Base-by-base conservation (phyloP, 164 flowering plant species). In the Piper longum region DNA sequence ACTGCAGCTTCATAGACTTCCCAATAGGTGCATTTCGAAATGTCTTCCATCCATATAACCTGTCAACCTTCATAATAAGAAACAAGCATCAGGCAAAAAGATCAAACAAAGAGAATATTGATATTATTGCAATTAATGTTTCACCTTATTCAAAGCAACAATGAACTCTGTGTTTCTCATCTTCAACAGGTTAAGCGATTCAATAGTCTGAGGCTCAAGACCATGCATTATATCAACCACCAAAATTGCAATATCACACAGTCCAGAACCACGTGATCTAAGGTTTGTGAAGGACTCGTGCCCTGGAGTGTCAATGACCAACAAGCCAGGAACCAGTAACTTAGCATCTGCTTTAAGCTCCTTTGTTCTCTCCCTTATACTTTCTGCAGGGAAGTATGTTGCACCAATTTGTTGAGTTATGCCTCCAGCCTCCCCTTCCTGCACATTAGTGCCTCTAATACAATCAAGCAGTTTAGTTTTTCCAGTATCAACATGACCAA, bases 361-460 rank as follows among this genome's bases (percentile, higher is more conserved):
- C 78, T 79, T 91, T 4, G 99, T 95, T 75, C 99, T 85, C 68
- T 88, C 97, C 26, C 95, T 75, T 41, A 95, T 85, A 71, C 91
- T 95, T 70, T 80, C 89, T 57, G 95, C 89, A 62, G 99, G 99
- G 67, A 95, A 88, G 69, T 90, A 95, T 16, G 99, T 90, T 13
- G 99, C 99, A 57, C 99, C 99, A 73, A 95, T 95, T 76, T 95
- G 99, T 70, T 90, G 99, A 3, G 99, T 95, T 68, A 95, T 95
- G n/a, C 99, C 99, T 62, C 99, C 99, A 64, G 99, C 99, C 76
- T 95, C 99, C 64, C 99, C 99, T 74, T 87, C 97, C 78, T 95
- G 99, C 73, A 95, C 99, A 79, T 95, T 91, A 56, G 99, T 95
- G 54, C 99, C 87, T 60, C 99, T 76, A 36, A 95, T 91, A 75